These are phyloP conservation scores for Globomyces pollinis-pini DNA, from an alignment of 192 early-diverging fungal genomes.

Conservation along the genomic window DNA sequence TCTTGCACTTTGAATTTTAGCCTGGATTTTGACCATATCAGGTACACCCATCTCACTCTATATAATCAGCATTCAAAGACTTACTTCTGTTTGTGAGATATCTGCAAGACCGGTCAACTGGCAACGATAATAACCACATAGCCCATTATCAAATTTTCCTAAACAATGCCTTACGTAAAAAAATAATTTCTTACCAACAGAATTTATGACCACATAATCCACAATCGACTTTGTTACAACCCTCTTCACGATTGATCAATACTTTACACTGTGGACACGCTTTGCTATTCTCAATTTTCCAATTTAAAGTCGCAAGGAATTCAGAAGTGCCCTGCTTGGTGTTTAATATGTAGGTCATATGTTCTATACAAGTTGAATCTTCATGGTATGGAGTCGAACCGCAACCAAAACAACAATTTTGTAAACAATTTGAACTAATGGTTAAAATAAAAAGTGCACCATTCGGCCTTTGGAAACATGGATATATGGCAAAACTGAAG, in stretches of 20 bases:
- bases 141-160: conserved; percentile 45
- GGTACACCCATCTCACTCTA: conserved; percentile 59
- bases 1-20: too few species aligned
- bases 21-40: conserved; percentile 46
- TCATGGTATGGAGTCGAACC: conserved; percentile 11
- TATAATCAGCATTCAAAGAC: not conserved
- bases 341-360: conserved; percentile 2
- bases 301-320: conserved; percentile 31
- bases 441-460: conserved; percentile 7
- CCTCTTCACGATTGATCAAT: conserved; percentile 60
- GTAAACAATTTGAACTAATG: conserved; percentile 1
- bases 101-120: conserved; percentile 6
- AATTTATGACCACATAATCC: conserved; percentile 56
- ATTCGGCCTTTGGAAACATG: conserved; percentile 9
- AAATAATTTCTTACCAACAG: conserved; percentile 46
- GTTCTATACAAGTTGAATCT: conserved; percentile 10
- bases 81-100: not conserved
- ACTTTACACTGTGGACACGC: conserved; percentile 60
- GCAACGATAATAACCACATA: conserved; percentile 60
- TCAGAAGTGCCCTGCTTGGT: conserved; percentile 16
- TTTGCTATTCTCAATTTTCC: conserved; percentile 46
- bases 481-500: conserved; percentile 15
- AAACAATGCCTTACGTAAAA: conserved; percentile 22
- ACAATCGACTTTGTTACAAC: conserved; percentile 66
- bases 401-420: conserved; percentile 12